phyloP scores from a whole-genome alignment of 768 basidiomycete genomes.

The Kwoniella heveanensis region DNA sequence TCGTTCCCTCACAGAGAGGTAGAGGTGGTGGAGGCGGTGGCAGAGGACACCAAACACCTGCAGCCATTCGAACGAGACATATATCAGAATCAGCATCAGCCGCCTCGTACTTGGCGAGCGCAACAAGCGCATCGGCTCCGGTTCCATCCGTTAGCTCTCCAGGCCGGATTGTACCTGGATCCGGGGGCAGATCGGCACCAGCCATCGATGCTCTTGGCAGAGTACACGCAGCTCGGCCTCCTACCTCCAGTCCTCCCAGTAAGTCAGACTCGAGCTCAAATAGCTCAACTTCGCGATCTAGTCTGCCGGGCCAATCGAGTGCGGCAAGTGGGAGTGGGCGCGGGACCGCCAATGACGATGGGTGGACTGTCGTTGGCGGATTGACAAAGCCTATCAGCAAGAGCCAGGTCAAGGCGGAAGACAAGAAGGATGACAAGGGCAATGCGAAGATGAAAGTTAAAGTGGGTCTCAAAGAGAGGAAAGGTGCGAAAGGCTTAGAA shows the following conservation, averaged over 20 bases:
- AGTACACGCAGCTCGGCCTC: background rate
- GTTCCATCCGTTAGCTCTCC: background rate
- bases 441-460: no score
- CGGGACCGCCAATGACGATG: background rate
- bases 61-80: background rate
- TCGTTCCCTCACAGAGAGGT: no score
- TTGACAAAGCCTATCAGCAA: background rate
- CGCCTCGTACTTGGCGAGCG: background rate
- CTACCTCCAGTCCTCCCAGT: background rate
- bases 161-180: constrained; percentile 6
- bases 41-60: background rate
- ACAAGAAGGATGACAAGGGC: no score
- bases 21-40: background rate
- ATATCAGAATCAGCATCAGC: background rate
- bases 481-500: no score
- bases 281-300: background rate
- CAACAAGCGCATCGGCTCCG: no score
- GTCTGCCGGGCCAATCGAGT: background rate
- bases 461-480: no score
- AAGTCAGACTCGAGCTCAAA: background rate
- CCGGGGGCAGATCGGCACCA: background rate
- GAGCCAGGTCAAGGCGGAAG: background rate
- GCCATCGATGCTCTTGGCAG: background rate
- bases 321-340: background rate
- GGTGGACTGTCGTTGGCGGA: background rate